These are phyloP conservation scores for Meyerozyma smithsonii DNA, from an alignment of 1,139 yeast genomes.

Conservation along the genomic window DNA sequence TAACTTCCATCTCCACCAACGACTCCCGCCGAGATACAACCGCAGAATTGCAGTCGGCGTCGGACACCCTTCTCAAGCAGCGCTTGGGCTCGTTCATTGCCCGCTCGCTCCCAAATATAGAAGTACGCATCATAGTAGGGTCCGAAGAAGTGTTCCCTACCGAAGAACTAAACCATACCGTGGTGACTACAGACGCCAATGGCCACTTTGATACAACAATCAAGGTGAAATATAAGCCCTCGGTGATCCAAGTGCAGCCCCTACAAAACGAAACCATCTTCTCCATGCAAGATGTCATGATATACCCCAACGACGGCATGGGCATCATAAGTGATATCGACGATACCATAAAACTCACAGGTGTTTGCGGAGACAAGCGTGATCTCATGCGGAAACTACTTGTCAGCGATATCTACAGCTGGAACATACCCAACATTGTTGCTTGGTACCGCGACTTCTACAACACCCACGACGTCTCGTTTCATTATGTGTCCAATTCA, in stretches of 20 bases:
- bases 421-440: constrained; percentile 71
- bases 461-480: constrained; percentile 41
- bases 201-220: constrained; percentile 55
- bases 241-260: constrained; percentile 40
- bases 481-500: constrained; percentile 91
- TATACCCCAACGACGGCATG: constrained; percentile 47
- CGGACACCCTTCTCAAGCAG: constrained; percentile 43
- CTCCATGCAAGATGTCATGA: constrained; percentile 39
- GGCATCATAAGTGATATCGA: constrained; percentile 90
- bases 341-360: constrained; percentile 88
- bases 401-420: constrained; percentile 55
- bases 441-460: constrained; percentile 56
- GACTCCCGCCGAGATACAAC: constrained; percentile 5
- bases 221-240: constrained; percentile 51
- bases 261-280: constrained; percentile 41
- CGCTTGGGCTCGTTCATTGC: constrained; percentile 60
- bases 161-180: constrained; percentile 20
- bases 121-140: constrained; percentile 48
- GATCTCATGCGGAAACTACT: constrained; percentile 76
- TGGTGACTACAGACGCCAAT: constrained; percentile 47
- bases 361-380: constrained; percentile 83
- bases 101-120: constrained; percentile 50
- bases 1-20: constrained; percentile 8
- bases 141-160: constrained; percentile 25
- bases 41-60: constrained; percentile 8